Evolutionary conservation across 2,329 filamentous ascomycete genomes (phyloP).

Genomic region (Saccharata proteae): DNA sequence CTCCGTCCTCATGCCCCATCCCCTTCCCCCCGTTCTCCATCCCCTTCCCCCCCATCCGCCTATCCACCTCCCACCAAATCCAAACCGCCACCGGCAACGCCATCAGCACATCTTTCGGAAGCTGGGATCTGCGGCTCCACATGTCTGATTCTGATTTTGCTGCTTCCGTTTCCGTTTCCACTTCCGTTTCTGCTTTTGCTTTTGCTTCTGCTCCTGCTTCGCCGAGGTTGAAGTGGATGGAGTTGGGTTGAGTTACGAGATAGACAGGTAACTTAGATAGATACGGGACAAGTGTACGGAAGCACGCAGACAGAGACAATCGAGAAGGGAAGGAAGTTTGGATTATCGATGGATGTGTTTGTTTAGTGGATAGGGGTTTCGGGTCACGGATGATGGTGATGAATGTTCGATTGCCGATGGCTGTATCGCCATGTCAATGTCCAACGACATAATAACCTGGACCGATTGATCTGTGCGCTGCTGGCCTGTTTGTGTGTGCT

Average conservation of each 20-base stretch:
- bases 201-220: neutral
- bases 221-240: neutral
- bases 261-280: no score
- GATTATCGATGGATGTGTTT: neutral
- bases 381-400: neutral
- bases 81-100: neutral
- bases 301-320: no score
- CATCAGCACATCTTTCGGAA: neutral
- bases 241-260: neutral
- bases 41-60: slow-evolving; percentile 2
- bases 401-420: neutral
- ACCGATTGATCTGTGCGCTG: no score
- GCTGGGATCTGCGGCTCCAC: neutral
- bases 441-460: no score
- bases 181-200: no score
- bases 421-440: no score
- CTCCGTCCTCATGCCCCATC: neutral
- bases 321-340: neutral
- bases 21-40: slow-evolving; percentile 4
- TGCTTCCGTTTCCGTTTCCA: no score
- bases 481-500: no score
- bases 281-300: no score
- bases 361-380: neutral
- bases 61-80: neutral
- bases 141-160: no score